Conservation (phyloP, 257 asterid genomes). For the Solanum bulbocastanum region DNA sequence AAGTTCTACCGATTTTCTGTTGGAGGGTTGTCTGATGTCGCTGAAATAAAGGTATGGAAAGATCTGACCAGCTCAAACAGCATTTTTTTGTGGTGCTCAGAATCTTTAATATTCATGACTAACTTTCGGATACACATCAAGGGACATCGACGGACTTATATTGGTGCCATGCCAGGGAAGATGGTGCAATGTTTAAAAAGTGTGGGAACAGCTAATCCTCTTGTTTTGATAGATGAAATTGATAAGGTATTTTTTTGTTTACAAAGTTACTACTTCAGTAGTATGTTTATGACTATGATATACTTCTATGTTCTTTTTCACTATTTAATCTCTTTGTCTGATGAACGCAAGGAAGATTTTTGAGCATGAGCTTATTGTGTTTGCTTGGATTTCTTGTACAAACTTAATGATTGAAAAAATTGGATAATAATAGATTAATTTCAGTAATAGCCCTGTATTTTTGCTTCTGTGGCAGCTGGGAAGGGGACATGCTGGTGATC, state of each 20-base stretch:
- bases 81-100: background rate
- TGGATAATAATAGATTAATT: background rate
- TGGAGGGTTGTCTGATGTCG: constrained; percentile 99
- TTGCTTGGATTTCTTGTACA: background rate
- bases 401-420: background rate
- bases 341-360: background rate
- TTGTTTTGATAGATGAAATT: constrained; percentile 96
- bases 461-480: constrained; percentile 61
- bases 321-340: background rate
- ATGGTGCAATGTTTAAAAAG: constrained; percentile 94
- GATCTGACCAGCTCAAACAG: background rate
- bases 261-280: background rate
- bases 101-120: constrained; percentile 1
- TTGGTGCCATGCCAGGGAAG: constrained; percentile 99
- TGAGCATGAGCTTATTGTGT: background rate
- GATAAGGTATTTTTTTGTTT: constrained; percentile 60
- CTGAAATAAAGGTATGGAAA: constrained; percentile 80
- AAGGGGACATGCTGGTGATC: constrained; percentile 97
- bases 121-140: constrained; percentile 18
- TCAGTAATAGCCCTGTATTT: background rate
- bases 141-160: constrained; percentile 99
- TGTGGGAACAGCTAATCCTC: constrained; percentile 97
- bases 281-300: background rate
- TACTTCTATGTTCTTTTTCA: background rate
- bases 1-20: constrained; percentile 96